phyloP scores from a whole-genome alignment of 129 eudicot species.

The Cynara cardunculus region DNA sequence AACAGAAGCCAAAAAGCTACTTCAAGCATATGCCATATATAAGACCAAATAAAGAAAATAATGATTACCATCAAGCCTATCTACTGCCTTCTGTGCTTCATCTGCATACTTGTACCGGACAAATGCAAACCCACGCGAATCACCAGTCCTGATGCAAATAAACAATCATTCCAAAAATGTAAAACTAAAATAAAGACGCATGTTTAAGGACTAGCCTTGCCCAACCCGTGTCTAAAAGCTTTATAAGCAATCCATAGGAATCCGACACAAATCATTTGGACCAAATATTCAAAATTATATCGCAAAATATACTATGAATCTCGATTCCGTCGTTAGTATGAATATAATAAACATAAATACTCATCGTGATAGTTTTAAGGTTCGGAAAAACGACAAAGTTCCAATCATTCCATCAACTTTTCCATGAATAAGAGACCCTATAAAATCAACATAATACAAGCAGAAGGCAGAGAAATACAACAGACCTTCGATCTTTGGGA shows the following conservation, averaged over 20 bases:
- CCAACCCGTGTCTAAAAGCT: neutral
- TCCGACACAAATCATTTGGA: neutral
- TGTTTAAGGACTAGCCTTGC: neutral
- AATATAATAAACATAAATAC: neutral
- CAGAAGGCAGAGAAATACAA: neutral
- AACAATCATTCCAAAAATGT: neutral
- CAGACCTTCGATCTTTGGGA: constrained; percentile 67
- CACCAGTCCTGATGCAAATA: constrained; percentile 52
- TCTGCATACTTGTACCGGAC: constrained; percentile 71
- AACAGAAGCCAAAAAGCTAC: neutral
- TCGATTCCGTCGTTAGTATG: neutral
- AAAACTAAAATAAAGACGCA: neutral
- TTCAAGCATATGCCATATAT: neutral
- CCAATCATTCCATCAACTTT: neutral
- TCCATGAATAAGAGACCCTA: neutral
- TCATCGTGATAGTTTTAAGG: neutral
- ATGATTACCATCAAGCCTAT: constrained; percentile 54
- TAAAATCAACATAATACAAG: neutral
- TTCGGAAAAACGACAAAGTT: neutral
- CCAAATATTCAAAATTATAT: neutral
- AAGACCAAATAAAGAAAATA: neutral
- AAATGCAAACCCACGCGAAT: constrained; percentile 79
- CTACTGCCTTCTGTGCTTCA: constrained; percentile 78
- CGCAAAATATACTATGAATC: neutral
- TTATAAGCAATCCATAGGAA: neutral